Conservation (phyloP, 83 land plant species). For the Picea abies region DNA sequence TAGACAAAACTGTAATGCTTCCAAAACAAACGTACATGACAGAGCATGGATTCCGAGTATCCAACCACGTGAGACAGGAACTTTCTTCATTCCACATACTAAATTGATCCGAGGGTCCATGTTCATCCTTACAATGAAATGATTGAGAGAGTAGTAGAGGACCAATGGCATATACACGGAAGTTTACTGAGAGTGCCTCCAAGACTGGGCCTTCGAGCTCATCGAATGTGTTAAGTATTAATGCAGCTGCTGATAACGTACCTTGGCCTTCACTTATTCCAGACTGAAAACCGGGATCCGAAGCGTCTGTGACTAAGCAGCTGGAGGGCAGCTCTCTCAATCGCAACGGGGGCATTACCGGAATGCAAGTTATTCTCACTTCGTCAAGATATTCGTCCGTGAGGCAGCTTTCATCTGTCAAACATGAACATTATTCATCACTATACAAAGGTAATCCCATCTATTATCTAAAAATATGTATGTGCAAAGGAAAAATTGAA, state of each 20-base stretch:
- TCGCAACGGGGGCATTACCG: constrained; percentile 28
- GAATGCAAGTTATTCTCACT: not conserved
- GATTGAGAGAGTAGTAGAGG: constrained; percentile 12
- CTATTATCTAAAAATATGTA: no score
- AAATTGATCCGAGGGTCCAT: not conserved
- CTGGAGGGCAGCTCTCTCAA: constrained; percentile 34
- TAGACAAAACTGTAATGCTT: not conserved
- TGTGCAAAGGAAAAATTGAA: no score
- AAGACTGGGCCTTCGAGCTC: constrained; percentile 29
- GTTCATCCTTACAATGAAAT: not conserved
- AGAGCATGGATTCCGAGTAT: not conserved
- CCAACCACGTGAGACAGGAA: not conserved
- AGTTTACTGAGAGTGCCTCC: constrained; percentile 9
- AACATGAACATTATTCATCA: no score
- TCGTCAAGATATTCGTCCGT: no score
- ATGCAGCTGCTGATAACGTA: constrained; percentile 14
- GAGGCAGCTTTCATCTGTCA: no score
- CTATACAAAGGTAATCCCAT: no score
- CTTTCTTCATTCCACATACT: no score
- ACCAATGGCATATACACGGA: constrained; percentile 34
- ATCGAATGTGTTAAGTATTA: constrained; percentile 39
- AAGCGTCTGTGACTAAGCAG: constrained; percentile 21
- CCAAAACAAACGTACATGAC: not conserved
- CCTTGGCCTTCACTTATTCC: constrained; percentile 7
- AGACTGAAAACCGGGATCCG: constrained; percentile 21